These are phyloP conservation scores for Cercospora berteroae DNA, from an alignment of 2,329 filamentous ascomycete species.

Conservation along the genomic window DNA sequence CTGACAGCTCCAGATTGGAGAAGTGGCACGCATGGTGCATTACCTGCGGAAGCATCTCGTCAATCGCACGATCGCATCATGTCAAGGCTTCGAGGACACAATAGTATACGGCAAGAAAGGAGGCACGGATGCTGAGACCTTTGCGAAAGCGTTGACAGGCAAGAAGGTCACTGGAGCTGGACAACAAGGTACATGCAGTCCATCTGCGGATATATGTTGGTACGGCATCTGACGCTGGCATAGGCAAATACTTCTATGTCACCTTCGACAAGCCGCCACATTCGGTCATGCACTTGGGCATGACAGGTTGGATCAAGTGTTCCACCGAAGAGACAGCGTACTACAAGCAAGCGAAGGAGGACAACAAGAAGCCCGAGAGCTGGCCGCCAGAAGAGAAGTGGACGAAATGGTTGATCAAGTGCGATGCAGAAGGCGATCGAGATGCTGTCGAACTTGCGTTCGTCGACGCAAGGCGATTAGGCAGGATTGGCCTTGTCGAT, in stretches of 20 bases:
- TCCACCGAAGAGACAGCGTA: conserved; percentile 73
- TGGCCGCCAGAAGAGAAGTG: conserved; percentile 90
- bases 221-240: background rate
- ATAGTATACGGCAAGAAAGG: conserved; percentile 84
- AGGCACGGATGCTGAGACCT: conserved; percentile 74
- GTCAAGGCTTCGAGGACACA: conserved; percentile 71
- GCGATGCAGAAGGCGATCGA: conserved; percentile 35
- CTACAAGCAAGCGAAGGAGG: conserved; percentile 61
- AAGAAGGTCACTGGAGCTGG: conserved; percentile 70
- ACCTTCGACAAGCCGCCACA: conserved; percentile 77
- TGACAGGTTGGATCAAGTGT: conserved; percentile 83
- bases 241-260: conserved; percentile 86
- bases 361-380: conserved; percentile 50
- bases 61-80: conserved; percentile 71
- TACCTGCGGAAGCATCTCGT: conserved; percentile 81
- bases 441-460: conserved; percentile 69
- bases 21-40: conserved; percentile 80
- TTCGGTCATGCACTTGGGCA: conserved; percentile 57
- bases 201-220: background rate
- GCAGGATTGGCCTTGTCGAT: conserved; percentile 76
- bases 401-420: conserved; percentile 80
- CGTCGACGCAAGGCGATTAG: conserved; percentile 77
- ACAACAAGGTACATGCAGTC: conserved; percentile 62
- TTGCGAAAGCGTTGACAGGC: conserved; percentile 70
- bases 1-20: conserved; percentile 44